Base-by-base conservation (phyloP, 805 yeast genomes). In the Candida xiaguanensis region DNA sequence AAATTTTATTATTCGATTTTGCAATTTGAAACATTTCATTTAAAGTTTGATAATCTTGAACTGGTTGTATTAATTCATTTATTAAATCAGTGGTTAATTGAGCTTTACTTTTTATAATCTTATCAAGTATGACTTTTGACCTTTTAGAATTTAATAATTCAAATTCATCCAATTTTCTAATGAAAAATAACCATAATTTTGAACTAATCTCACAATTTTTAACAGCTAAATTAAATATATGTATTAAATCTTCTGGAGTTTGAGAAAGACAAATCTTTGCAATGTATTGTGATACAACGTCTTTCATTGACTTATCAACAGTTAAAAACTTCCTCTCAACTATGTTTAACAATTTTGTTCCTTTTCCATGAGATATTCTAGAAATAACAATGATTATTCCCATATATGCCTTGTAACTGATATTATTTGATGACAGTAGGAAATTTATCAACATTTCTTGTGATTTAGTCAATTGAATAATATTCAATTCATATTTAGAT, bases 11-110 rank as follows among this genome's bases (percentile, higher is more conserved):
- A n/a, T 9, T 25, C 4, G n/a, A 3, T 12, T 16, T 27, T 12
- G 19, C 4, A 3, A 32, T 9, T 26, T 32, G 23, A 25, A 16
- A 22, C 36, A 41, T 38, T 31, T 38, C 36, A 12, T 40, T 36
- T 11, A 43, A 40, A 3, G 47, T 48, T 8, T 35, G 39, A n/a
- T 61, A 36, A 2, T 56, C 52, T 13, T 47, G 44, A 9, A 66
- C 46, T 0, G 66, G 68, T n/a, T 46, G 53, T 5, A 68, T 44
- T 7, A 68, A 49, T 12, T 52, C 45, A 18, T 55, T 45, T 11
- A 67, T 36, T 5, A 64, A 52, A 24, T 62, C 64, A 28, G 63
- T 65, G 15, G 69, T 55, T 8, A 68, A 49, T n/a, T 62, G 36
- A 9, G 58, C 46, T 18, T 48, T 50, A 18, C 53, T 45, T 5